phyloP scores from a whole-genome alignment of 306 rosid genomes.

The Prunus fruticosa region DNA sequence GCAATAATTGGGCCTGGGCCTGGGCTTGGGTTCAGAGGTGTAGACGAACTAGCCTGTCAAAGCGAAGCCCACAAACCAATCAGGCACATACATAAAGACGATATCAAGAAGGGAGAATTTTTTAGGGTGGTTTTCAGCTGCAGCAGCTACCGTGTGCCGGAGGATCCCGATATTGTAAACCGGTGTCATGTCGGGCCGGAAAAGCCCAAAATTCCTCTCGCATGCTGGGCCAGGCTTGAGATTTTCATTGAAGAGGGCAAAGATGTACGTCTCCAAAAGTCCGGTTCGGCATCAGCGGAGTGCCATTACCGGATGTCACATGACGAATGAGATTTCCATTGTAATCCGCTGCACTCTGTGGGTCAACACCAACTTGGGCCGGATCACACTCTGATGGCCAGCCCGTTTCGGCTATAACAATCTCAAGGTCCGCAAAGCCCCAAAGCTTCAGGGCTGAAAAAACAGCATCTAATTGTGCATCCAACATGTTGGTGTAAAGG shows the following conservation, averaged over 20 bases:
- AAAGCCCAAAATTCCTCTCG: slow-evolving; percentile 72
- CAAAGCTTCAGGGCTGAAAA: slow-evolving; percentile 49
- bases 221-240: slow-evolving; percentile 63
- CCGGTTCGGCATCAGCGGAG: slow-evolving; percentile 74
- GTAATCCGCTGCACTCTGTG: slow-evolving; percentile 43
- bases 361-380: slow-evolving; percentile 49
- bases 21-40: not conserved
- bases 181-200: slow-evolving; percentile 54
- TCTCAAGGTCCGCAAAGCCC: slow-evolving; percentile 62
- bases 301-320: slow-evolving; percentile 48
- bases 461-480: slow-evolving; percentile 75
- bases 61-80: slow-evolving; percentile 47
- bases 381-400: slow-evolving; percentile 59
- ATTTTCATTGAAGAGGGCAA: slow-evolving; percentile 67
- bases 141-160: slow-evolving; percentile 40
- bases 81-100: slow-evolving; percentile 26
- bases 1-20: not conserved
- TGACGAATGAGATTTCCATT: slow-evolving; percentile 59
- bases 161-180: slow-evolving; percentile 49
- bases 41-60: slow-evolving; percentile 32
- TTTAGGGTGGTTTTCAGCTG: slow-evolving; percentile 22
- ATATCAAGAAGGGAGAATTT: slow-evolving; percentile 16
- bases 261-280: slow-evolving; percentile 72
- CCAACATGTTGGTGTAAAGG: slow-evolving; percentile 64
- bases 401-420: slow-evolving; percentile 67